Evolutionary conservation across 768 basidiomycete genomes (phyloP).

Genomic region (Lentinula sp.): DNA sequence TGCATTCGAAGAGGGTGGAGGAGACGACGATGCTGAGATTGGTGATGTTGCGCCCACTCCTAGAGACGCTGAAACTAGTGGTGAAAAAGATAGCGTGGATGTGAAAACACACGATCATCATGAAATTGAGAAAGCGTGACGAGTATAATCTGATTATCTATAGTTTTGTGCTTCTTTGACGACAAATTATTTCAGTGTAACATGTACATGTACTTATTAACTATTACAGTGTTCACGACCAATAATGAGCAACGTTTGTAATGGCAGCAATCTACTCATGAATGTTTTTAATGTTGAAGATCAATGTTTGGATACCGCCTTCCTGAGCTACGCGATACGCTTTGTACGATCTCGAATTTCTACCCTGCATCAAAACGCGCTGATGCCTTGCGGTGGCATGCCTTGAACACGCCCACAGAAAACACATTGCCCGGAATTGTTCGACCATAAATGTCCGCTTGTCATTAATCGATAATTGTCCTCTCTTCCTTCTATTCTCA

Average conservation of each 20-base stretch:
- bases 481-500: neutral
- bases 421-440: neutral
- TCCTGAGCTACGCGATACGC: no score
- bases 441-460: neutral
- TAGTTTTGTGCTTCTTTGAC: neutral
- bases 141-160: neutral
- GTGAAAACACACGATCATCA: neutral
- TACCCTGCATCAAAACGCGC: neutral
- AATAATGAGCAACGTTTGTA: neutral
- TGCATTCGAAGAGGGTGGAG: constrained; percentile 75
- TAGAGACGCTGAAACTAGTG: neutral
- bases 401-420: neutral
- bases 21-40: constrained; percentile 30
- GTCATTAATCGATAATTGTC: neutral
- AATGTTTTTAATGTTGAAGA: no score
- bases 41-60: neutral
- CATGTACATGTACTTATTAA: neutral
- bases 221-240: neutral
- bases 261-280: no score
- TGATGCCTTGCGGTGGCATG: neutral
- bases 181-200: neutral
- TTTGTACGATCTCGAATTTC: neutral
- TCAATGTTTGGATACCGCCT: no score
- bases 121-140: neutral
- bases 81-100: neutral